Evolutionary conservation across 805 yeast genomes (phyloP).

Genomic region (Clavispora asparagi): DNA sequence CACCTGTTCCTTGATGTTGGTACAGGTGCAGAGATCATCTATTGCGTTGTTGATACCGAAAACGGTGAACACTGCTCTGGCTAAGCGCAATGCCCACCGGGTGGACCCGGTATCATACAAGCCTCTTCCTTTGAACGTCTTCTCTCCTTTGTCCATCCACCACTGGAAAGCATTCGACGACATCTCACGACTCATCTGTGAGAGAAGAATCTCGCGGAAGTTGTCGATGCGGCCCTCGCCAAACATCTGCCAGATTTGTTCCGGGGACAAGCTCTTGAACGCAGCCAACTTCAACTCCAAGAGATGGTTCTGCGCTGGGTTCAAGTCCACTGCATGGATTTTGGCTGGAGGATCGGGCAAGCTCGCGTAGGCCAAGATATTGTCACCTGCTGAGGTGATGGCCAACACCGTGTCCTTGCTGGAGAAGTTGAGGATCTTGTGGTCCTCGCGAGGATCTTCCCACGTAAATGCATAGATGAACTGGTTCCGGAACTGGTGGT

Average conservation of each 20-base stretch:
- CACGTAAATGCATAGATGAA: conserved; percentile 85
- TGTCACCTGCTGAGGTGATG: conserved; percentile 85
- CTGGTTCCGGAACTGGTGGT: conserved; percentile 69
- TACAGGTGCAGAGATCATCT: conserved; percentile 50
- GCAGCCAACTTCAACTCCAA: conserved; percentile 76
- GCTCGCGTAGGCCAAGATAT: conserved; percentile 66
- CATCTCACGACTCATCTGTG: conserved; percentile 59
- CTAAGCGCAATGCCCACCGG: conserved; percentile 77
- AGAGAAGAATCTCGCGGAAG: conserved; percentile 32
- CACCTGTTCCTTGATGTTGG: conserved; percentile 57
- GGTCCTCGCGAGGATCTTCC: conserved; percentile 87
- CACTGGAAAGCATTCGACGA: conserved; percentile 79
- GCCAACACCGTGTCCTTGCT: conserved; percentile 71
- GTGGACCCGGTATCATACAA: conserved; percentile 80
- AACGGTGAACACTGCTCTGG: conserved; percentile 52
- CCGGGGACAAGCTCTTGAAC: conserved; percentile 47
- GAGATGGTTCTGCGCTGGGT: conserved; percentile 78
- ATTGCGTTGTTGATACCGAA: conserved; percentile 51
- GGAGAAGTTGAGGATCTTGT: conserved; percentile 54
- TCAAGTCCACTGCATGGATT: conserved; percentile 81
- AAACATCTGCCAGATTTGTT: conserved; percentile 68
- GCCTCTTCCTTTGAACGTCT: conserved; percentile 61
- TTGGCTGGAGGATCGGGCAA: conserved; percentile 68
- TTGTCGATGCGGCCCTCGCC: conserved; percentile 65
- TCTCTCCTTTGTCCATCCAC: conserved; percentile 63